Conservation (phyloP, 208 protist genomes). For the Leishmania tropica region DNA sequence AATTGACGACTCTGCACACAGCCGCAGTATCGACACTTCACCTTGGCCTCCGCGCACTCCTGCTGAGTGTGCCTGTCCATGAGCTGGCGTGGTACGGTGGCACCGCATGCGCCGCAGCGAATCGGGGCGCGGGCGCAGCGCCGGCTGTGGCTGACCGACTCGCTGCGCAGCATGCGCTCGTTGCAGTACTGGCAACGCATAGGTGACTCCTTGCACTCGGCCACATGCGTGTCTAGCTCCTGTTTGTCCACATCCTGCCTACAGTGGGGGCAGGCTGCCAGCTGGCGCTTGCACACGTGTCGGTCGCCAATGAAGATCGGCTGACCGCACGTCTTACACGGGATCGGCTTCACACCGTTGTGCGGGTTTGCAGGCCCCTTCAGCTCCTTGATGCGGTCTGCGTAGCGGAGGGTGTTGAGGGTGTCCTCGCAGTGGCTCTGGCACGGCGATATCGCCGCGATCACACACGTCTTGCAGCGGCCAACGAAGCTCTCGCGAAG, state of each 20-base stretch:
- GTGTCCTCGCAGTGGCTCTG: slow-evolving; percentile 93
- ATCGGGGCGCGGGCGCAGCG: slow-evolving; percentile 59
- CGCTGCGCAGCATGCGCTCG: slow-evolving; percentile 65
- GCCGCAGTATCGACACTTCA: slow-evolving; percentile 79
- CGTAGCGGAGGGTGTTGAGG: slow-evolving; percentile 98
- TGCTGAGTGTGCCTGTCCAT: slow-evolving; percentile 61
- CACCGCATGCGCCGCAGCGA: slow-evolving; percentile 60
- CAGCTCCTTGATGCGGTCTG: slow-evolving; percentile 94
- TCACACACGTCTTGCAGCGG: slow-evolving; percentile 92
- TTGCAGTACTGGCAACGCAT: slow-evolving; percentile 73
- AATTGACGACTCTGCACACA: slow-evolving; percentile 37
- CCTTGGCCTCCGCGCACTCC: slow-evolving; percentile 61
- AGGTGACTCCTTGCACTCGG: slow-evolving; percentile 70
- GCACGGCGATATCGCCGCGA: slow-evolving; percentile 93
- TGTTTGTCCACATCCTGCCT: slow-evolving; percentile 64
- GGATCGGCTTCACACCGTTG: slow-evolving; percentile 45
- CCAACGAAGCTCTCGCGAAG: slow-evolving; percentile 96
- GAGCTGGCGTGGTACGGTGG: slow-evolving; percentile 47
- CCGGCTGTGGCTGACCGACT: slow-evolving; percentile 51
- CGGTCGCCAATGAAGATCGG: slow-evolving; percentile 69
- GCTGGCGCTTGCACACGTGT: slow-evolving; percentile 71
- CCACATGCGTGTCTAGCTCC: slow-evolving; percentile 67
- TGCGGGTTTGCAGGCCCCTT: slow-evolving; percentile 38
- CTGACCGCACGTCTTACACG: slow-evolving; percentile 71
- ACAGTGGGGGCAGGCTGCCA: slow-evolving; percentile 73